Percentiles rank a stretch among this genome's conserved stretches.
These are phyloP conservation scores for Geotrichum siamense DNA, from an alignment of 1,139 yeast genomes.

Conservation along the genomic window DNA sequence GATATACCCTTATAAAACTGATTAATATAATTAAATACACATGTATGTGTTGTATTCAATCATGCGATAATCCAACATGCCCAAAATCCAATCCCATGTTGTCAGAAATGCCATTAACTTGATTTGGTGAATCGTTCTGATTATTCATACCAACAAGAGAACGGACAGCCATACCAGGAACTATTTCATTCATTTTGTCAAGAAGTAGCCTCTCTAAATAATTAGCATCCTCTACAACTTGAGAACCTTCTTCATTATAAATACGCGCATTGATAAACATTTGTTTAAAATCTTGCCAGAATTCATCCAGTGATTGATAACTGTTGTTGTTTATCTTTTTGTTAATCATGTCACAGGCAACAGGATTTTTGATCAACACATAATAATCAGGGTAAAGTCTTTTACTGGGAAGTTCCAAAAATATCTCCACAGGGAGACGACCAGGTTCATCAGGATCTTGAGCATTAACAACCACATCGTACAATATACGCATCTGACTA, in stretches of 20 bases:
- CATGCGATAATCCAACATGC: too few relatives aligned
- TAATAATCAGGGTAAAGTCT: constrained; percentile 82
- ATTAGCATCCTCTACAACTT: constrained; percentile 72
- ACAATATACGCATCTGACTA: constrained; percentile 23
- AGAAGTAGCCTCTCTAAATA: constrained; percentile 44
- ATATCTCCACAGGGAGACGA: constrained; percentile 44
- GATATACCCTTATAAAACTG: too few relatives aligned
- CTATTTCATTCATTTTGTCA: constrained; percentile 18
- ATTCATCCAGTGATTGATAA: constrained; percentile 52
- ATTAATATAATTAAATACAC: too few relatives aligned
- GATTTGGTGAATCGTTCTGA: background rate
- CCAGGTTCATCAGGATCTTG: constrained; percentile 30
- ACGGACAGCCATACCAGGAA: constrained; percentile 15
- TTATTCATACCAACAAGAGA: constrained; percentile 6
- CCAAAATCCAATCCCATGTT: too few relatives aligned
- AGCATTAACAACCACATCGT: constrained; percentile 23
- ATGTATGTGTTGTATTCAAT: too few relatives aligned
- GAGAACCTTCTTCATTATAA: constrained; percentile 87
- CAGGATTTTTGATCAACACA: constrained; percentile 69
- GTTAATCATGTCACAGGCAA: constrained; percentile 54
- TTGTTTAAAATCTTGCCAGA: constrained; percentile 62
- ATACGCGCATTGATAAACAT: constrained; percentile 78
- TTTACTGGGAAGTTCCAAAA: constrained; percentile 62
- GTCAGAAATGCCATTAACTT: too few relatives aligned
- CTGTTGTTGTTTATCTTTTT: constrained; percentile 42